A percentile compares a stretch with the other conserved stretches of the same genome.
These are phyloP conservation scores for Trichoderma sp. DNA, from an alignment of 2,329 filamentous ascomycete genomes.

Conservation along the genomic window DNA sequence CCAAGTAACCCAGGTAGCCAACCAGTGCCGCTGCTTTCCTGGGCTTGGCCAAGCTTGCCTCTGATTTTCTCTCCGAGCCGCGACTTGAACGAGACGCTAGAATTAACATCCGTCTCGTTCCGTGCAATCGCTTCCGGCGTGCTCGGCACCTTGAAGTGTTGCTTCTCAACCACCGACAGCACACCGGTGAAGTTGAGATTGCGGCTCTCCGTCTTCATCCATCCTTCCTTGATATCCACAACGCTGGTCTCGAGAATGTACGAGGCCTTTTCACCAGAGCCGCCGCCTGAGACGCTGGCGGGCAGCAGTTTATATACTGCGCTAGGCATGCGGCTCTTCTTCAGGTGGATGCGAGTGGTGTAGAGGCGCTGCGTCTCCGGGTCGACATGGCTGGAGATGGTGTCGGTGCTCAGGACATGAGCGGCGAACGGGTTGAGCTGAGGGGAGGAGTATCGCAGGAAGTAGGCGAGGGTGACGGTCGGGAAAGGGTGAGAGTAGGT, in stretches of 20 bases:
- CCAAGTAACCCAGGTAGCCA: constrained; percentile 59
- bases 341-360: constrained; percentile 79
- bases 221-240: constrained; percentile 77
- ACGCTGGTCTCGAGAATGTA: constrained; percentile 82
- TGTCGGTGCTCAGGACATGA: constrained; percentile 83
- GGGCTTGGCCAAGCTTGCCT: constrained; percentile 54
- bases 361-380: constrained; percentile 73
- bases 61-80: constrained; percentile 71
- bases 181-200: constrained; percentile 85
- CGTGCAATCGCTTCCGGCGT: constrained; percentile 36
- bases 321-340: constrained; percentile 76
- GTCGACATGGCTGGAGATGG: constrained; percentile 75
- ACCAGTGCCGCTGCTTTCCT: constrained; percentile 51
- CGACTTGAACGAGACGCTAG: constrained; percentile 74
- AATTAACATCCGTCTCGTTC: constrained; percentile 67
- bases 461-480: constrained; percentile 85
- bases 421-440: constrained; percentile 76
- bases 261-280: constrained; percentile 68
- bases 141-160: constrained; percentile 62
- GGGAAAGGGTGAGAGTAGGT: constrained; percentile 81
- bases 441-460: constrained; percentile 77
- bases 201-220: constrained; percentile 80
- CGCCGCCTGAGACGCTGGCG: constrained; percentile 67
- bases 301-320: constrained; percentile 78
- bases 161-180: constrained; percentile 75